phyloP scores from a whole-genome alignment of 805 yeast species.

The Zygoascus flipseniorum region DNA sequence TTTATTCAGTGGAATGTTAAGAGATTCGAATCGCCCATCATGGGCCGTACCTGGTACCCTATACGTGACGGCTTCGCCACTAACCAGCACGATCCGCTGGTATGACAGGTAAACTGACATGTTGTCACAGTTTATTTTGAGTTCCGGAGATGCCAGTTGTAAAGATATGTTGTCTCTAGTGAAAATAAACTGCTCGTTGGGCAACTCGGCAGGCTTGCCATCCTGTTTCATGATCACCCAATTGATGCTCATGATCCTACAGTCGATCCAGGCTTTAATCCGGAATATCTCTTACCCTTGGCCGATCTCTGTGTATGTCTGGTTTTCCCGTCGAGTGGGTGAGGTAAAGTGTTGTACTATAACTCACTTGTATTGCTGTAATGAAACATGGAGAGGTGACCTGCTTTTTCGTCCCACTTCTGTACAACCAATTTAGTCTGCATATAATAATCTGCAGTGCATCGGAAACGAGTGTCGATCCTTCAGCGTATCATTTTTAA shows the following conservation, averaged over 20 bases:
- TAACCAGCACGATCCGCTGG: conserved; percentile 12
- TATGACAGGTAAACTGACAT: conserved; percentile 13
- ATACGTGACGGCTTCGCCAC: background rate
- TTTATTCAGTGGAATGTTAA: conserved; percentile 18
- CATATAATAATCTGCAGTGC: no score
- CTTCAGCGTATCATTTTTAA: no score
- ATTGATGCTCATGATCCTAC: conserved; percentile 16
- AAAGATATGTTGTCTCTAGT: background rate
- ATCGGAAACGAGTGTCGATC: no score
- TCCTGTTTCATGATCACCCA: conserved; percentile 11
- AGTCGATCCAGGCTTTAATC: background rate
- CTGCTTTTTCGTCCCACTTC: no score
- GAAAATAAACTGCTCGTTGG: conserved; percentile 10
- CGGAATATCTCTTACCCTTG: no score
- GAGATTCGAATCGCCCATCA: conserved; percentile 20
- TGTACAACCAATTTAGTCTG: no score
- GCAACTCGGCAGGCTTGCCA: conserved; percentile 13
- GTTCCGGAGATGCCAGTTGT: background rate
- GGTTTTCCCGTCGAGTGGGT: no score
- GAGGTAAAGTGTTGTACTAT: no score
- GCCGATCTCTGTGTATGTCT: no score
- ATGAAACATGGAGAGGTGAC: no score
- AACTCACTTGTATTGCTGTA: no score
- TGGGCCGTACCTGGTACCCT: conserved; percentile 11
- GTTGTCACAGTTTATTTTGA: background rate